Base-by-base conservation (phyloP, 2,329 filamentous ascomycete genomes). In the Dothistroma pini region DNA sequence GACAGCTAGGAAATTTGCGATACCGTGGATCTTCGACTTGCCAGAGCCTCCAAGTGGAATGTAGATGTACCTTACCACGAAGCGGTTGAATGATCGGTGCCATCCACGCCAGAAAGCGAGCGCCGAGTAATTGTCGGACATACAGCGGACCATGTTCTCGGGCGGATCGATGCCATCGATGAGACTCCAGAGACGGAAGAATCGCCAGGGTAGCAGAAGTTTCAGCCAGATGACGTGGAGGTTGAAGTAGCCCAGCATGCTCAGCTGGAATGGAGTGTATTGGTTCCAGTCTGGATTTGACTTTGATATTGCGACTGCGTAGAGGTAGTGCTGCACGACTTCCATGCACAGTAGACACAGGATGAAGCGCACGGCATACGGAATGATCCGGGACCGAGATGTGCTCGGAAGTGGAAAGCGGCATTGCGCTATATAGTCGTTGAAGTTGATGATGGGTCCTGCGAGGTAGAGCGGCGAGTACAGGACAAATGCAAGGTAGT, bases 181-280 rank as follows among this genome's bases (percentile, higher is more conserved):
- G 4, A 99, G 83, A 0, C 91, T 83, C 95, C 95, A 99, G n/a
- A 99, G 86, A 4, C 96, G 90, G 84, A 97, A 97, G 75, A 97
- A 89, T n/a, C 95, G 89, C 93, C 93, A 99, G 0, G 95, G 95
- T 8, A 99, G 86, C 4, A 99, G 86, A 1, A 99, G 86, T 75
- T 99, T 99, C 52, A 99, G 83, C 96, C 96, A 99, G 75, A 99
- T 96, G 73, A 97, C 86, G 78, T 96, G 91, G 12, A 99, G 86
- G 76, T 97, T 97, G 81, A 97, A 96, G 79, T 89, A 97, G 41
- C 91, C 95, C 12, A 99, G 84, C 79, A 99, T 87, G 71, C 86
- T 89, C 49, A 99, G 85, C 74, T 99, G 91, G 50, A 90, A 88
- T 0, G 95, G 88, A 0, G 91, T 90, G 78, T 97, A 97, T 25